phyloP scores from a whole-genome alignment of 192 early-diverging fungal species.

The Diversispora epigaea region DNA sequence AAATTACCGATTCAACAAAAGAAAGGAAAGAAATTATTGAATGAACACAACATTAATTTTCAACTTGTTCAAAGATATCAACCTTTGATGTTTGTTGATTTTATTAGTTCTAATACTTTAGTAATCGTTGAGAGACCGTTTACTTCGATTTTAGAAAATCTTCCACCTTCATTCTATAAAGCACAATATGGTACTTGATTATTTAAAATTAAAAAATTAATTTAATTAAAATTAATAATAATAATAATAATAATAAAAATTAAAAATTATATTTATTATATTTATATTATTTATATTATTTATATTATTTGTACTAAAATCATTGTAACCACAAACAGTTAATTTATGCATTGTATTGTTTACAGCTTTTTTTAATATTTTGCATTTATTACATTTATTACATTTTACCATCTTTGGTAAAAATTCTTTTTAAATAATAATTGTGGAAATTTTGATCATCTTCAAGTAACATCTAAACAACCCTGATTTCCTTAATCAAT shows the following conservation, averaged over 20 bases:
- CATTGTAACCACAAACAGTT: neutral
- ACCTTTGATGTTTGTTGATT: slow-evolving; percentile 77
- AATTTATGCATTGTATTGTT: neutral
- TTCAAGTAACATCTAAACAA: too few relatives aligned
- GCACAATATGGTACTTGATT: slow-evolving; percentile 73
- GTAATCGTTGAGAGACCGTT: slow-evolving; percentile 89
- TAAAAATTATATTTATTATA: too few relatives aligned
- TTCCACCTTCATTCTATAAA: slow-evolving; percentile 82
- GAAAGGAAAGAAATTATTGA: slow-evolving; percentile 42
- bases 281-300: neutral
- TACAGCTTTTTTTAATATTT: neutral
- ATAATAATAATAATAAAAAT: too few relatives aligned
- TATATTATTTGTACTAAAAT: neutral
- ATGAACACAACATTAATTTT: slow-evolving; percentile 60
- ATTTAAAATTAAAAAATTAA: neutral
- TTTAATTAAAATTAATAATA: neutral
- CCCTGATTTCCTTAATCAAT: too few relatives aligned
- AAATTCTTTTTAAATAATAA: neutral
- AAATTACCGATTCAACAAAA: slow-evolving; percentile 36
- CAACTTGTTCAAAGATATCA: slow-evolving; percentile 79
- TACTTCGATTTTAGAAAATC: slow-evolving; percentile 68
- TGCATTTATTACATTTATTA: neutral
- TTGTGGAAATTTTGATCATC: neutral
- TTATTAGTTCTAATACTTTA: slow-evolving; percentile 69
- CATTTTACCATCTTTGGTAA: neutral